Evolutionary conservation across 1,284 basidiomycete genomes (phyloP).

Genomic region (Xerocomus amazonicus): DNA sequence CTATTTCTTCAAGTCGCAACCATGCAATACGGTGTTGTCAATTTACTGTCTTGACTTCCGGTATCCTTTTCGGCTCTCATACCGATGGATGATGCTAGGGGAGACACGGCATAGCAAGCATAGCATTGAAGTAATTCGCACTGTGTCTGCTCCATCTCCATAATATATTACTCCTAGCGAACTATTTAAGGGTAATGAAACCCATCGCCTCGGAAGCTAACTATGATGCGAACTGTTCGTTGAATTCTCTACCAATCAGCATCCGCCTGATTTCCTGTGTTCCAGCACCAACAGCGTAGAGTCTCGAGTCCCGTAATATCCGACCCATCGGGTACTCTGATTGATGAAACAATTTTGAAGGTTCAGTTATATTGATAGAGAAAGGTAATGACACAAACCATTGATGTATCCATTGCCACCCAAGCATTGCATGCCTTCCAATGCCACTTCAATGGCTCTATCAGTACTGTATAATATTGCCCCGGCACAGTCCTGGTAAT

Average conservation of each 20-base stretch:
- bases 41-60: neutral
- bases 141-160: too few species aligned
- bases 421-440: constrained; percentile 88
- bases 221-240: constrained; percentile 55
- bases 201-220: too few species aligned
- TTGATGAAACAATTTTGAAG: constrained; percentile 26
- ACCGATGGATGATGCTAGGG: too few species aligned
- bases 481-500: constrained; percentile 80
- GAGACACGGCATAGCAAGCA: too few species aligned
- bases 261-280: constrained; percentile 90
- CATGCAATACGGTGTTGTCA: constrained; percentile 2
- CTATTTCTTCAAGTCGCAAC: neutral
- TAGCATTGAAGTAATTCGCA: too few species aligned
- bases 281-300: constrained; percentile 90
- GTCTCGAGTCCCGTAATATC: constrained; percentile 77
- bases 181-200: too few species aligned
- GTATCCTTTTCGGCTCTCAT: too few species aligned
- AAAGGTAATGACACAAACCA: constrained; percentile 42
- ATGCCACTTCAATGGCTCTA: constrained; percentile 83
- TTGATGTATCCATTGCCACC: constrained; percentile 95
- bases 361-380: neutral
- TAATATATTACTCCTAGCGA: too few species aligned
- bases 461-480: constrained; percentile 91
- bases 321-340: constrained; percentile 86
- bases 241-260: constrained; percentile 89